phyloP scores from a whole-genome alignment of 139 green algal genomes.

The Diplosphaera chodatii region DNA sequence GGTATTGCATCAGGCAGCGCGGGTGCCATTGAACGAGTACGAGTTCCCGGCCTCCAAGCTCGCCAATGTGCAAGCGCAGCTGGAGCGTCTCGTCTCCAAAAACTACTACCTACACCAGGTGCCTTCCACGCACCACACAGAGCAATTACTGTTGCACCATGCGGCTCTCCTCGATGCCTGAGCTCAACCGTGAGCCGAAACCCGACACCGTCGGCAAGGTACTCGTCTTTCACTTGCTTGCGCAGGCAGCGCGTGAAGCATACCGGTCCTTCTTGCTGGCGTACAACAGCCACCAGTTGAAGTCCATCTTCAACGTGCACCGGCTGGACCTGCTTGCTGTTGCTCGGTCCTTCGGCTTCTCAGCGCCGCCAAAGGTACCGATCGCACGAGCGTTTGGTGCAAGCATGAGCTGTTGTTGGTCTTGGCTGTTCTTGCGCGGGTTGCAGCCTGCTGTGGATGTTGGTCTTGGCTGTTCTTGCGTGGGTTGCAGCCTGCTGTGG shows the following conservation, averaged over 20 bases:
- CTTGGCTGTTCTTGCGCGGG: too few relatives aligned
- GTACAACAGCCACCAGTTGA: slow-evolving; percentile 94
- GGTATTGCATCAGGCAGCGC: slow-evolving; percentile 24
- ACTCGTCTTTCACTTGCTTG: too few relatives aligned
- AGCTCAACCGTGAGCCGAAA: too few relatives aligned
- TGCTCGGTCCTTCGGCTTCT: slow-evolving; percentile 91
- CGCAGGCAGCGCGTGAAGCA: slow-evolving; percentile 52
- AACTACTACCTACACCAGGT: slow-evolving; percentile 97
- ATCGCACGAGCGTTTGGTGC: background rate
- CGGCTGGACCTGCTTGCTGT: slow-evolving; percentile 82
- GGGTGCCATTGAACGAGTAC: slow-evolving; percentile 95
- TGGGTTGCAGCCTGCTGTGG: too few relatives aligned
- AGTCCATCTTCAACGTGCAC: slow-evolving; percentile 98
- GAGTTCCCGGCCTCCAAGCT: slow-evolving; percentile 95
- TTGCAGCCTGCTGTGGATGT: too few relatives aligned
- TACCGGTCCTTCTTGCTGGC: slow-evolving; percentile 87
- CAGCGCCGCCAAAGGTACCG: slow-evolving; percentile 64
- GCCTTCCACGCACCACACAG: too few relatives aligned
- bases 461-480: too few relatives aligned
- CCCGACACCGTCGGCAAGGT: too few relatives aligned
- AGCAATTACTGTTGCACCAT: too few relatives aligned
- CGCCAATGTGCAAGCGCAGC: slow-evolving; percentile 91
- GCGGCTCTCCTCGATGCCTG: too few relatives aligned
- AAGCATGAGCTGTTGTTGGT: too few relatives aligned
- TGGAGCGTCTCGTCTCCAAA: slow-evolving; percentile 96